Evolutionary conservation across 2,329 filamentous ascomycete species (phyloP), one percentile per base, ranked within the genome.

Genomic region (Neospermospora avenae): DNA sequence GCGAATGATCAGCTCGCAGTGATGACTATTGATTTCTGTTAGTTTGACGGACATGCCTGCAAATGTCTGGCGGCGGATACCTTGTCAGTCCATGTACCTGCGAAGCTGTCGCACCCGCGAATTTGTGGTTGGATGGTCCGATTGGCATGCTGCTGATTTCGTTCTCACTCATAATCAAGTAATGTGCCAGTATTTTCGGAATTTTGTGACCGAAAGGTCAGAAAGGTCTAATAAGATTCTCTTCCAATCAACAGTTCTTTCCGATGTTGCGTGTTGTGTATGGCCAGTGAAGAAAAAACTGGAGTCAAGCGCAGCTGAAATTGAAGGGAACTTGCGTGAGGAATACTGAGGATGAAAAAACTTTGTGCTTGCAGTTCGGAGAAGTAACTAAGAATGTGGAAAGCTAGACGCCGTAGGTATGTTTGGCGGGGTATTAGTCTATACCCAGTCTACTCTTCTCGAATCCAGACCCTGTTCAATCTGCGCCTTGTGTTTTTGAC

Each of bases 1-100:
- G 67, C 84, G 81, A 66, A 91, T 80, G 59, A 73, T 75, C 65
- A 88, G 77, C 61, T 78, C 75, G 73, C 84, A 81, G 70, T 84
- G 79, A 70, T 79, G 74, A 74, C 82, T 85, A 73, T 68, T 28
- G 34, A 28, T 51, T 35, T n/a, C 49, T 11, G 34, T 55, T 25
- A 55, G 51, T 24, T 42, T 13, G 3, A 48, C 39, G 24, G 35
- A 41, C 35, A 37, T 35, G 20, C 8, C 18, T 51, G 10, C 42
- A 28, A 34, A 25, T 34, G 39, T 8, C 7, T 39, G n/a, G 11
- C 39, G n/a, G 20, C 8, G 63, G 63, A 44, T 59, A 71, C 69
- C 64, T 67, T 42, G 44, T 61, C 41, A 70, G 46, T 14, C 62
- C 64, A 24, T 60, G 62, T 57, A 69, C 61, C 28, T 66, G 64